Conservation (phyloP, 345 rosid species). For the Conringia planisiliqua region DNA sequence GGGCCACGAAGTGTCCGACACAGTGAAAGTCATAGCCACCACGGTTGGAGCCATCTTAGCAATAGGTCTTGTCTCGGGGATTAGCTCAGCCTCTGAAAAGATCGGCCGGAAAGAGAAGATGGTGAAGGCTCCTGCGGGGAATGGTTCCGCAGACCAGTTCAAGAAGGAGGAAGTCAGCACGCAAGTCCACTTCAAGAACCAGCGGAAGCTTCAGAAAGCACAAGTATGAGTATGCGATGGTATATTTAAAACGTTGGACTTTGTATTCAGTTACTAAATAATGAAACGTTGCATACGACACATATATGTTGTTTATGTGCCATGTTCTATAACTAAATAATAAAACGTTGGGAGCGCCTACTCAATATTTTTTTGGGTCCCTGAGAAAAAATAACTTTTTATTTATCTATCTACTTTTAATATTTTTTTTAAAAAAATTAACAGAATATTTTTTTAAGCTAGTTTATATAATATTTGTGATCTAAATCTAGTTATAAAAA, state of each 20-base stretch:
- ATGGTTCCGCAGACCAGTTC: background rate
- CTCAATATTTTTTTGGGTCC: too few relatives aligned
- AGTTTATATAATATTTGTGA: too few relatives aligned
- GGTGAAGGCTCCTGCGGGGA: constrained; percentile 1
- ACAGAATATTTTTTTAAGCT: too few relatives aligned
- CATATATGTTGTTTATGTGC: background rate
- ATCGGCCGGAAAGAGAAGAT: background rate
- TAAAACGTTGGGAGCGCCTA: too few relatives aligned
- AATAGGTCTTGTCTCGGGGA: background rate
- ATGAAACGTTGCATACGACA: background rate
- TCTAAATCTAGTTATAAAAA: too few relatives aligned
- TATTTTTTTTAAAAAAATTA: too few relatives aligned
- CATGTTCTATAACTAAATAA: background rate
- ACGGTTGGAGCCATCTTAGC: constrained; percentile 5
- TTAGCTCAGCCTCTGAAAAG: background rate
- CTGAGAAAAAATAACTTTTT: too few relatives aligned
- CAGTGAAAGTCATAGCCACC: background rate
- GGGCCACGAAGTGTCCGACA: background rate
- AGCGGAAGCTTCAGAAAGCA: background rate
- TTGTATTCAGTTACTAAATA: background rate
- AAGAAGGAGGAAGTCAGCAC: too few relatives aligned
- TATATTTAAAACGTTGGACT: background rate
- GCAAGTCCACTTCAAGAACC: too few relatives aligned
- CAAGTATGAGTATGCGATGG: background rate
- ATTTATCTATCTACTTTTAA: too few relatives aligned